A percentile compares a stretch with the other conserved stretches of the same genome.
Evolutionary conservation across 108 stramenopile genomes (phyloP).

Genomic region (Nannochloropsis gaditana): DNA sequence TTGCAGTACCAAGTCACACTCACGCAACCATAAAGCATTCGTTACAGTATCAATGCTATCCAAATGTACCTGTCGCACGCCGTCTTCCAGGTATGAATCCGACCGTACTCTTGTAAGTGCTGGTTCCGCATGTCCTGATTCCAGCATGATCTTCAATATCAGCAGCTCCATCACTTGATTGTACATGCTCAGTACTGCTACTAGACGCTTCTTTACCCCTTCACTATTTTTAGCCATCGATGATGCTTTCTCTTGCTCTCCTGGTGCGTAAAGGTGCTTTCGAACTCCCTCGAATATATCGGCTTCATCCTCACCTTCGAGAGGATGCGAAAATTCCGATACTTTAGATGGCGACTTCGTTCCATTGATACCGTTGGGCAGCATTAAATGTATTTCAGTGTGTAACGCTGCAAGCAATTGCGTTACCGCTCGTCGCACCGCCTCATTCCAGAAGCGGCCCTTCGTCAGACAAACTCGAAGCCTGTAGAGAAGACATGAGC

Average conservation of each 20-base stretch:
- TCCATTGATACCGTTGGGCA: too few relatives aligned
- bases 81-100: not conserved
- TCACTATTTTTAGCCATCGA: too few relatives aligned
- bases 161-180: not conserved
- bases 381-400: not conserved
- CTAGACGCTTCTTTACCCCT: too few relatives aligned
- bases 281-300: too few relatives aligned
- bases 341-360: too few relatives aligned
- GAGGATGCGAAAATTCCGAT: too few relatives aligned
- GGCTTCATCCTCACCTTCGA: too few relatives aligned
- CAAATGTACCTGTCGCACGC: not conserved
- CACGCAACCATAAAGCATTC: too few relatives aligned
- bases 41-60: not conserved
- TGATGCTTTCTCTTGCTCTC: too few relatives aligned
- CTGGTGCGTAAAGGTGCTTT: too few relatives aligned
- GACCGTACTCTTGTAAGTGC: not conserved
- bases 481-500: not conserved
- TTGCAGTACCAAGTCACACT: too few relatives aligned
- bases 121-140: not conserved
- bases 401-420: not conserved
- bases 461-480: conserved; percentile 7
- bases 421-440: conserved; percentile 1
- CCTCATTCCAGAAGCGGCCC: not conserved
- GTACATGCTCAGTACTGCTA: not conserved
- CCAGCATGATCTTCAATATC: conserved; percentile 17